Evolutionary conservation across 2,329 filamentous ascomycete genomes (phyloP).

Genomic region (Myriosclerotinia curreyana): DNA sequence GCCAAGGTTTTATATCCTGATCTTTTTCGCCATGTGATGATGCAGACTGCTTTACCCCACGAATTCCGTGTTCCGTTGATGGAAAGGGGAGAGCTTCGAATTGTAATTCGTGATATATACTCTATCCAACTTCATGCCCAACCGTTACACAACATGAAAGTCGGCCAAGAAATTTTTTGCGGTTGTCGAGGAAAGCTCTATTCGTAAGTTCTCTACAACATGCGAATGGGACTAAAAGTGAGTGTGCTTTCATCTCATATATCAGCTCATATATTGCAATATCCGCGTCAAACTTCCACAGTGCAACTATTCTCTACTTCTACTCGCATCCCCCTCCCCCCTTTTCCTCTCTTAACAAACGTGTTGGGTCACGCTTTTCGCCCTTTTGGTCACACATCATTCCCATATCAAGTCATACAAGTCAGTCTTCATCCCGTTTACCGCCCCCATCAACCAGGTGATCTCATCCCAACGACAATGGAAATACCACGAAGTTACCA

Average conservation of each 20-base stretch:
- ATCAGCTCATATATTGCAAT: background rate
- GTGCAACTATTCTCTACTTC: too few relatives aligned
- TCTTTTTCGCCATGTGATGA: background rate
- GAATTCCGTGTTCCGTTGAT: background rate
- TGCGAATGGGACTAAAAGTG: background rate
- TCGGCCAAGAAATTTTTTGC: background rate
- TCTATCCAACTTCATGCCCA: background rate
- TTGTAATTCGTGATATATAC: background rate
- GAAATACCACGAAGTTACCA: constrained; percentile 14
- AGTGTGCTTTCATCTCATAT: background rate
- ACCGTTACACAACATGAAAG: background rate
- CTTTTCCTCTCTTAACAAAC: background rate
- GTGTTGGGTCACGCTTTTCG: too few relatives aligned
- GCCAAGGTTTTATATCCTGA: constrained; percentile 13
- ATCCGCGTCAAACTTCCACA: background rate
- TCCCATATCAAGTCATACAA: background rate
- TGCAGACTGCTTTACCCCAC: background rate
- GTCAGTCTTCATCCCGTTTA: background rate
- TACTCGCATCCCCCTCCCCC: background rate
- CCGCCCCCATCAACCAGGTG: too few relatives aligned
- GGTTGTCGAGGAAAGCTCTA: background rate
- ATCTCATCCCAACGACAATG: background rate
- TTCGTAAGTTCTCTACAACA: background rate
- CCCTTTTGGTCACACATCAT: too few relatives aligned
- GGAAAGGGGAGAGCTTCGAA: background rate